Conservation (phyloP, 164 flowering plant species). For the Aristolochia fimbriata region DNA sequence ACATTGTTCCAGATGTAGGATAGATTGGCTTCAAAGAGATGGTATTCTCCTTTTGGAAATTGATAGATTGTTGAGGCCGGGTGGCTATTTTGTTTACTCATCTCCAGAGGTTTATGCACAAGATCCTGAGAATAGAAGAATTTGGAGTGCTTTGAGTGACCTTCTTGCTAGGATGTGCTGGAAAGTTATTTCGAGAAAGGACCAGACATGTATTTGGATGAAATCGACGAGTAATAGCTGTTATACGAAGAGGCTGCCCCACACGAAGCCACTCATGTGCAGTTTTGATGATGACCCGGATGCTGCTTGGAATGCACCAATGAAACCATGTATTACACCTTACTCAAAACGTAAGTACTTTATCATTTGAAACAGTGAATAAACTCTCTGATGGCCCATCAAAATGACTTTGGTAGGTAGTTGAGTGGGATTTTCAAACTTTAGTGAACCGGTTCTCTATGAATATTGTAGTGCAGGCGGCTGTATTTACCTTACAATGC, state of each 20-base stretch:
- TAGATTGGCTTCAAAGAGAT: slow-evolving; percentile 82
- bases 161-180: slow-evolving; percentile 76
- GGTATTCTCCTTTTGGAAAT: slow-evolving; percentile 65
- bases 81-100: slow-evolving; percentile 74
- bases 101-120: slow-evolving; percentile 85
- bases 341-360: slow-evolving; percentile 61
- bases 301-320: slow-evolving; percentile 59
- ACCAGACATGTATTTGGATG: slow-evolving; percentile 80
- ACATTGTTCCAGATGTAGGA: slow-evolving; percentile 76
- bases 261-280: slow-evolving; percentile 55
- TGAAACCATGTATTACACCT: slow-evolving; percentile 76
- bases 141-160: slow-evolving; percentile 55
- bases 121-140: slow-evolving; percentile 52
- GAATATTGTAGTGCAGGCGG: too few species aligned
- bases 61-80: slow-evolving; percentile 70
- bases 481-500: too few species aligned
- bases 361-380: background rate
- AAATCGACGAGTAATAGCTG: slow-evolving; percentile 66
- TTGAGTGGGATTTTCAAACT: too few species aligned
- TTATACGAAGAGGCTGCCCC: slow-evolving; percentile 47
- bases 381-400: too few species aligned
- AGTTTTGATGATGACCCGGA: slow-evolving; percentile 61
- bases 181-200: slow-evolving; percentile 57
- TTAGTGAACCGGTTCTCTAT: too few species aligned
- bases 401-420: too few species aligned